These are phyloP conservation scores for Kalmusia sp. DNA, from an alignment of 2,329 filamentous ascomycete species.

Conservation along the genomic window DNA sequence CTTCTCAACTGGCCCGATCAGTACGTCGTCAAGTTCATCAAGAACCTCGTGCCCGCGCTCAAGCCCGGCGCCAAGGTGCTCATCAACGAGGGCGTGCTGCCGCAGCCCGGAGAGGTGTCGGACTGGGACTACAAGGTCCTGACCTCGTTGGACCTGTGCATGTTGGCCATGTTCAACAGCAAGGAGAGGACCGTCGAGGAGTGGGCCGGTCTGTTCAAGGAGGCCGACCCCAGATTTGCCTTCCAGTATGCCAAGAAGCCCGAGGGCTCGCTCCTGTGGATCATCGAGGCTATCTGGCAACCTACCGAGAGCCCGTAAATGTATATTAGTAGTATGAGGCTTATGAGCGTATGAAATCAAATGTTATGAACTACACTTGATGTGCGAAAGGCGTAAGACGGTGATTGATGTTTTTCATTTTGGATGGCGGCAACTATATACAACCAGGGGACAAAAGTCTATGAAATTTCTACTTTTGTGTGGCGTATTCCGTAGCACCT, in stretches of 20 bases:
- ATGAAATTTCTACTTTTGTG: too few species aligned
- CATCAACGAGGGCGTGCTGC: constrained; percentile 13
- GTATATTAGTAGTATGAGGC: background rate
- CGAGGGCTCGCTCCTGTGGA: constrained; percentile 1
- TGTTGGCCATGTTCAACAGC: constrained; percentile 8
- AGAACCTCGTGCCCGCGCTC: constrained; percentile 35
- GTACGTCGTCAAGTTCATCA: constrained; percentile 38
- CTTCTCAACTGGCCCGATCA: constrained; percentile 45
- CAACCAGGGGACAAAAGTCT: too few species aligned
- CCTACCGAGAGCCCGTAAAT: background rate
- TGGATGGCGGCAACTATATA: too few species aligned
- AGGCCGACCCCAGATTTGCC: background rate
- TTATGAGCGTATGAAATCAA: background rate
- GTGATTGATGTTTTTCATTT: too few species aligned
- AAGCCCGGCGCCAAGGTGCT: constrained; percentile 14
- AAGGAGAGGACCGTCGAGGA: constrained; percentile 6
- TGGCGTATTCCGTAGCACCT: too few species aligned
- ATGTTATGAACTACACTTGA: too few species aligned
- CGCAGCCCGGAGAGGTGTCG: background rate
- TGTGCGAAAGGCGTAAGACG: too few species aligned
- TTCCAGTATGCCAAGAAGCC: background rate
- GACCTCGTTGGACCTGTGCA: background rate
- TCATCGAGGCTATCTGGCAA: constrained; percentile 10
- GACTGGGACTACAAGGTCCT: constrained; percentile 9
- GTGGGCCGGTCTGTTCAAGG: constrained; percentile 3